These are phyloP conservation scores for Penicillium macrosclerotiorum DNA, from an alignment of 495 filamentous ascomycete genomes.

Conservation along the genomic window DNA sequence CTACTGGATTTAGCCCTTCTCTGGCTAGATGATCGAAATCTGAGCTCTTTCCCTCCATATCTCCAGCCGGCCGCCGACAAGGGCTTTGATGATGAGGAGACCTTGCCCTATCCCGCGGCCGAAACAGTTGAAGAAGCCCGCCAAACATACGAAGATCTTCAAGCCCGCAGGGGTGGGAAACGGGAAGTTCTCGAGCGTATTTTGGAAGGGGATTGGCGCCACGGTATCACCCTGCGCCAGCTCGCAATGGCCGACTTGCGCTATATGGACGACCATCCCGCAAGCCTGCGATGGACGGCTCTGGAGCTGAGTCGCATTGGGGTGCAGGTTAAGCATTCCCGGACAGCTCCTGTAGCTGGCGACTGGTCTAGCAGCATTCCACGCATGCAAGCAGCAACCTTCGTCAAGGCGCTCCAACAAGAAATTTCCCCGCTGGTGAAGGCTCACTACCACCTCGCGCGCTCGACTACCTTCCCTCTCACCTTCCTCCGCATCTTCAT, in stretches of 20 bases:
- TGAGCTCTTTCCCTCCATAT: constrained; percentile 49
- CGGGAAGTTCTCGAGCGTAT: constrained; percentile 75
- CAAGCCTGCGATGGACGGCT: constrained; percentile 71
- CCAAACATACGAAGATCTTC: constrained; percentile 57
- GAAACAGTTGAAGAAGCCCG: constrained; percentile 59
- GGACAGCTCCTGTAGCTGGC: constrained; percentile 13
- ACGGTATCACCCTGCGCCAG: constrained; percentile 73
- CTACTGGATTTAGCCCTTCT: constrained; percentile 65
- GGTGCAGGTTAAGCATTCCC: constrained; percentile 2
- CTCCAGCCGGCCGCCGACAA: constrained; percentile 27
- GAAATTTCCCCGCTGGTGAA: constrained; percentile 73
- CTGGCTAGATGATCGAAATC: constrained; percentile 69
- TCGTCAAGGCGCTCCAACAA: constrained; percentile 67
- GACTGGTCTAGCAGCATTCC: constrained; percentile 54
- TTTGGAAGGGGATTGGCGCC: constrained; percentile 77
- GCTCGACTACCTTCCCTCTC: constrained; percentile 59
- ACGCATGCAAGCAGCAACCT: constrained; percentile 72
- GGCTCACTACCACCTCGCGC: constrained; percentile 73
- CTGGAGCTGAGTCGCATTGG: constrained; percentile 53
- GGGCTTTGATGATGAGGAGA: constrained; percentile 34
- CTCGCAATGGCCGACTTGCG: constrained; percentile 78
- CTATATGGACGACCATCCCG: constrained; percentile 73
- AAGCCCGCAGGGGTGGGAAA: constrained; percentile 62
- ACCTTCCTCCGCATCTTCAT: constrained; percentile 74
- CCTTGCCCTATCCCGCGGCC: constrained; percentile 60